Evolutionary conservation across 2,329 filamentous ascomycete genomes (phyloP).

Genomic region (Torrubiellomyces zombiae): DNA sequence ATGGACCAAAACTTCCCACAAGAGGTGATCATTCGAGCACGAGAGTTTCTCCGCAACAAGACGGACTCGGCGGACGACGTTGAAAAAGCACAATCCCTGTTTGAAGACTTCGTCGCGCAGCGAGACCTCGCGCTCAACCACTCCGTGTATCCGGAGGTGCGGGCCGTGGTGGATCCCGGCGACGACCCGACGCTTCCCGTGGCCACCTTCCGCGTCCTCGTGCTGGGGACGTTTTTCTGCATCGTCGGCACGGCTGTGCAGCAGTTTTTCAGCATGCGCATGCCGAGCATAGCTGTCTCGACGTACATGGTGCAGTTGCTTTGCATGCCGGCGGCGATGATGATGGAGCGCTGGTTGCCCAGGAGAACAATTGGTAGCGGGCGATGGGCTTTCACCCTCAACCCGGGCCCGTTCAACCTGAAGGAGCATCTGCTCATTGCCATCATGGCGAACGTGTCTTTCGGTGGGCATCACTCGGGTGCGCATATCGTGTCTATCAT

Average conservation of each 20-base stretch:
- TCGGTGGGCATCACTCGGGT: too few relatives aligned
- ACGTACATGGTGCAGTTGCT: constrained; percentile 38
- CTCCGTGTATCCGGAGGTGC: constrained; percentile 38
- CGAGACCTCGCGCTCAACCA: constrained; percentile 21
- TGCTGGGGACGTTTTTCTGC: constrained; percentile 30
- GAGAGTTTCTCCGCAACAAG: constrained; percentile 17
- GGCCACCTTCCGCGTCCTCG: constrained; percentile 35
- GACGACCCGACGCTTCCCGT: constrained; percentile 30
- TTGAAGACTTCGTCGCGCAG: constrained; percentile 8
- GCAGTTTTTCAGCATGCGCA: constrained; percentile 37
- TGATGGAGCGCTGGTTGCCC: constrained; percentile 27
- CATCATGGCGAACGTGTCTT: constrained; percentile 36
- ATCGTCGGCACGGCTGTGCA: constrained; percentile 30
- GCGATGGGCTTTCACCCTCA: constrained; percentile 25
- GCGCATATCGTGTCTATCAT: constrained; percentile 32
- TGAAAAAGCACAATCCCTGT: constrained; percentile 6
- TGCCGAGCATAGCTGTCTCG: constrained; percentile 30
- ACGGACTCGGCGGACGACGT: constrained; percentile 4
- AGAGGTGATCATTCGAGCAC: constrained; percentile 21
- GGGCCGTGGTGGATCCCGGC: constrained; percentile 35
- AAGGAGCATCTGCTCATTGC: constrained; percentile 42
- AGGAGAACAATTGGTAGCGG: constrained; percentile 10
- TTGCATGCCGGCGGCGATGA: constrained; percentile 30
- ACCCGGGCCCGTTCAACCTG: constrained; percentile 34
- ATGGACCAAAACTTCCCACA: constrained; percentile 30